A percentile compares a stretch with the other conserved stretches of the same genome.
Evolutionary conservation across 805 yeast species (phyloP).

Genomic region (Metschnikowia santaceciliae): DNA sequence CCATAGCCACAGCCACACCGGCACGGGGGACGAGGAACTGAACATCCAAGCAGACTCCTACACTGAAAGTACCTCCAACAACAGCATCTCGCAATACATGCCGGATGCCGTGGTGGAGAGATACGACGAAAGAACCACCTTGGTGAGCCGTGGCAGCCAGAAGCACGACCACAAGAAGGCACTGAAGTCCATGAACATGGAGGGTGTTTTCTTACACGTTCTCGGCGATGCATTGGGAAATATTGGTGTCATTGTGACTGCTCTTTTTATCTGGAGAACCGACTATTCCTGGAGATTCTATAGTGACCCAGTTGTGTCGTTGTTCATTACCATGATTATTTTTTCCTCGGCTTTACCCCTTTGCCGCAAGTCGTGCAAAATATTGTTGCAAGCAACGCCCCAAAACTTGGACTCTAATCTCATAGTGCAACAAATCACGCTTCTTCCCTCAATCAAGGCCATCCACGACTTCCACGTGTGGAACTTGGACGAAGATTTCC

Average conservation of each 20-base stretch:
- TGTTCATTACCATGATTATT: constrained; percentile 81
- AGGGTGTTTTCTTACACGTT: constrained; percentile 93
- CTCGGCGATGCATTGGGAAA: constrained; percentile 96
- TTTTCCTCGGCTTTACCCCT: constrained; percentile 89
- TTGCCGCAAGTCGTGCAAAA: constrained; percentile 81
- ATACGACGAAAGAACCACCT: constrained; percentile 35
- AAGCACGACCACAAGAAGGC: constrained; percentile 12
- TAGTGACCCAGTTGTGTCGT: constrained; percentile 81
- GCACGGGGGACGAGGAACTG: constrained; percentile 19
- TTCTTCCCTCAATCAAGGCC: constrained; percentile 70
- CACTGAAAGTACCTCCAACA: constrained; percentile 20
- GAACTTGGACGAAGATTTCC: constrained; percentile 85
- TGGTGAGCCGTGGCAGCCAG: constrained; percentile 21
- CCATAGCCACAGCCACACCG: constrained; percentile 30
- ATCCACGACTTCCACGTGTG: constrained; percentile 96
- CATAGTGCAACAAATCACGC: constrained; percentile 63
- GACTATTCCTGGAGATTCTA: constrained; percentile 83
- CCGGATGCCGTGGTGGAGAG: constrained; percentile 47
- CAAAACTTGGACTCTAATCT: constrained; percentile 71
- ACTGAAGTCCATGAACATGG: constrained; percentile 83
- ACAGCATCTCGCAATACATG: constrained; percentile 34
- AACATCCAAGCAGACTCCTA: constrained; percentile 8
- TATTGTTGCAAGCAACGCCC: constrained; percentile 90
- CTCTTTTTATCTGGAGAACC: constrained; percentile 90
- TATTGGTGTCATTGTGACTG: constrained; percentile 86